These are phyloP conservation scores for Kodamaea plutei DNA, from an alignment of 1,139 yeast genomes.

Conservation along the genomic window DNA sequence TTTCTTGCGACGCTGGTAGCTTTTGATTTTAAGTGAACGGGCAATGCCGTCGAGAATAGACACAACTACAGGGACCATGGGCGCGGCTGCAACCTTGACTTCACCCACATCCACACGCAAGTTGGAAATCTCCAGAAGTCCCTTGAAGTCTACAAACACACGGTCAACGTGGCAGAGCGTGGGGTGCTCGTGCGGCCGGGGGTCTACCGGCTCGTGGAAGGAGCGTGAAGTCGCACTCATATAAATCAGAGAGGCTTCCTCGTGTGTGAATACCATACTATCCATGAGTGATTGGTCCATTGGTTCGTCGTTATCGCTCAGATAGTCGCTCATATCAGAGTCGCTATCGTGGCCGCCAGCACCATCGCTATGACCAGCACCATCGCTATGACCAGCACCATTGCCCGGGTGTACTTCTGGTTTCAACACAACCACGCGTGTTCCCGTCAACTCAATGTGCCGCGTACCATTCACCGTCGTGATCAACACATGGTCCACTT, in stretches of 20 bases:
- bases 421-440: slow-evolving; percentile 32
- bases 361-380: slow-evolving; percentile 9
- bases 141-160: slow-evolving; percentile 45
- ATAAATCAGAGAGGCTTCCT: slow-evolving; percentile 69
- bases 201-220: slow-evolving; percentile 17
- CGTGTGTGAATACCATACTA: slow-evolving; percentile 65
- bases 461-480: slow-evolving; percentile 48
- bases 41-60: slow-evolving; percentile 31
- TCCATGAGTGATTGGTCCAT: slow-evolving; percentile 47
- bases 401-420: slow-evolving; percentile 35
- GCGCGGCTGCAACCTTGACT: slow-evolving; percentile 39
- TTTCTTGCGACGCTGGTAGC: slow-evolving; percentile 27
- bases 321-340: slow-evolving; percentile 9
- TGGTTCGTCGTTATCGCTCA: slow-evolving; percentile 26
- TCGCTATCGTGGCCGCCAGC: slow-evolving; percentile 6
- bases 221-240: slow-evolving; percentile 72
- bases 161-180: slow-evolving; percentile 30
- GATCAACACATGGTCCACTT: slow-evolving; percentile 37
- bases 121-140: slow-evolving; percentile 46
- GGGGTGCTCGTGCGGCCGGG: slow-evolving; percentile 12
- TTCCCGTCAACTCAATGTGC: slow-evolving; percentile 30
- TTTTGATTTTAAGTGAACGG: slow-evolving; percentile 28
- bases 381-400: slow-evolving; percentile 8
- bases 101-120: slow-evolving; percentile 44
- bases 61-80: slow-evolving; percentile 32